Base-by-base conservation (phyloP, 768 basidiomycete species). In the Tricholoma terreum region DNA sequence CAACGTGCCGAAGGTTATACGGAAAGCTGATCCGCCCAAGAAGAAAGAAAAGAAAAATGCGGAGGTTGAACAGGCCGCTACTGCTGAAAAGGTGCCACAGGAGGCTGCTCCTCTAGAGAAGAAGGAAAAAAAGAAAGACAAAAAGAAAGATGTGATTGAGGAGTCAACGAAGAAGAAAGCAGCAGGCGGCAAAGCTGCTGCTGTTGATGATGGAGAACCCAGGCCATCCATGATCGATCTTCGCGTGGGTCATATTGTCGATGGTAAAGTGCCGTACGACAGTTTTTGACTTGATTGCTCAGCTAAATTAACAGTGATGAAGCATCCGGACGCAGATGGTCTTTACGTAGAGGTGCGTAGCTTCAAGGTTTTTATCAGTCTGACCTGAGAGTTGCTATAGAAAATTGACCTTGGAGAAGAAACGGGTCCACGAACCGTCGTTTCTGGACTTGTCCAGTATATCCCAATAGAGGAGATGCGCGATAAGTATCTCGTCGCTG, bases 371-470 rank as follows among this genome's bases (percentile, higher is more conserved):
- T 14, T 54, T 14, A 27, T 33, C 15, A 45, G 7, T 9, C 12
- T 36, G 52, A 21, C 27, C 6, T 15, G 15, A 14, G 15, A 34
- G 19, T 19, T 36, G 51, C 49, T 19, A 7, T 19, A 94, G 91
- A 86, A 94, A 90, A 96, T 98, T 61, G 94, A 99, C 70, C 75
- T 98, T 48, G 97, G 94, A 55, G 95, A 98, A 72, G 92, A 92
- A 67, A 87, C 88, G 0, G 96, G 94, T 22, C 97, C 97, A 27
- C 81, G 97, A 53, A 98, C 94, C 0, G 94, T 99, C 21, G 92
- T 98, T 48, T 98, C 96, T 12, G 97, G 97, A 42, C 83, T 98
- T 30, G 97, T 98, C 55, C 85, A 98, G 68, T 94, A 98, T 73
- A 90, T 98, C 69, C 90, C 94, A 6, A 94, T 97, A 62, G 97